These are phyloP conservation scores for Pythium folliculosum DNA, from an alignment of 352 stramenopile species.

Conservation along the genomic window DNA sequence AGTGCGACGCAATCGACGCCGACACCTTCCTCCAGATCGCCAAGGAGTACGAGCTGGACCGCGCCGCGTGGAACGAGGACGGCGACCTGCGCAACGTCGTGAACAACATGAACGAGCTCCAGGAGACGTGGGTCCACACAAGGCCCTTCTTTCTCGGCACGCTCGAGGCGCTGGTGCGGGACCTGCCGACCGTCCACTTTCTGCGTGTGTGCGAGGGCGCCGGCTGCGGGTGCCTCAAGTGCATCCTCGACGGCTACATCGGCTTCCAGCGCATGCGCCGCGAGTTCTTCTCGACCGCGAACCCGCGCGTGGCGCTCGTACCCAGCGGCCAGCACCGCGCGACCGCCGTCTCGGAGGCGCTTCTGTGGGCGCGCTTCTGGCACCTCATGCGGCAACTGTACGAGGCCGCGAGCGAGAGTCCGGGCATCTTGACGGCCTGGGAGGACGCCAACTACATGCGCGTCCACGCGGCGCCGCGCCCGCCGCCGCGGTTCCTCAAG, in stretches of 20 bases:
- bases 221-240: constrained; percentile 81
- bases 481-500: constrained; percentile 44
- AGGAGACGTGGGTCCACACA: constrained; percentile 57
- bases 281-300: constrained; percentile 32
- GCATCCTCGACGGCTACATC: constrained; percentile 78
- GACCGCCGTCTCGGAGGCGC: constrained; percentile 49
- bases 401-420: constrained; percentile 64
- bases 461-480: constrained; percentile 34
- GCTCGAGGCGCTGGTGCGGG: constrained; percentile 55
- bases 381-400: constrained; percentile 80
- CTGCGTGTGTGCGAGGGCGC: constrained; percentile 68
- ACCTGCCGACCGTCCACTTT: constrained; percentile 55
- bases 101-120: constrained; percentile 62
- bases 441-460: constrained; percentile 41
- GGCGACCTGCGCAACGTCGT: constrained; percentile 67
- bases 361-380: constrained; percentile 81
- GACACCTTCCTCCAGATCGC: constrained; percentile 75
- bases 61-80: constrained; percentile 67
- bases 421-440: constrained; percentile 63
- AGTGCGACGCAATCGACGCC: constrained; percentile 54
- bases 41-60: constrained; percentile 74
- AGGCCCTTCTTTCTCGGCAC: constrained; percentile 72
- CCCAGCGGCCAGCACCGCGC: background rate
- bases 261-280: constrained; percentile 77
- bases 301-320: background rate